Evolutionary conservation across 352 stramenopile genomes (phyloP).

Genomic region (Phytophthora syringae): DNA sequence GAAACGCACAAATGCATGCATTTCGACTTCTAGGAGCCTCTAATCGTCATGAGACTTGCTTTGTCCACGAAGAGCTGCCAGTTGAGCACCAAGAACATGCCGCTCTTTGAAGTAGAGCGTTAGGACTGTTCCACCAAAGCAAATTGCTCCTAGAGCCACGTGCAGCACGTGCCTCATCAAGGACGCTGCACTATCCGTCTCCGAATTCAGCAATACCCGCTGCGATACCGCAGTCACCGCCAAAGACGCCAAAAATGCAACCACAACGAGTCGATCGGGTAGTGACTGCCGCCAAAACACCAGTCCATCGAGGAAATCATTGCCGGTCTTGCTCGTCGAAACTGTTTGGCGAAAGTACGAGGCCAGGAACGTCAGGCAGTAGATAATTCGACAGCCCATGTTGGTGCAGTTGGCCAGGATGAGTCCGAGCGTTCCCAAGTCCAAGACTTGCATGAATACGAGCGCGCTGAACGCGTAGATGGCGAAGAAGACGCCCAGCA

Average conservation of each 20-base stretch:
- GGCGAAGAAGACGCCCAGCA: constrained; percentile 83
- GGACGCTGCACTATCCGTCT: constrained; percentile 17
- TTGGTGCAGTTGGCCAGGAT: constrained; percentile 90
- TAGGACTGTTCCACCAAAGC: constrained; percentile 46
- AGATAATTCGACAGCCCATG: constrained; percentile 86
- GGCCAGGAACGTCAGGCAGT: constrained; percentile 78
- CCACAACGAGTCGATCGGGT: constrained; percentile 54
- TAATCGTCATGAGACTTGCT: constrained; percentile 34
- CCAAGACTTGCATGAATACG: constrained; percentile 67
- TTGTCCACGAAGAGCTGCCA: constrained; percentile 35
- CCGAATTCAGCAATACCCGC: constrained; percentile 42
- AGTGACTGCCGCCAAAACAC: constrained; percentile 62
- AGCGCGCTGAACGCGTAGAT: constrained; percentile 70
- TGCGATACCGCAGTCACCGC: constrained; percentile 47
- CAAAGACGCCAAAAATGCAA: constrained; percentile 52
- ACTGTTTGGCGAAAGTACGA: constrained; percentile 54
- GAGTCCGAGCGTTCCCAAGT: constrained; percentile 71
- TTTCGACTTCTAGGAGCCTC: constrained; percentile 8
- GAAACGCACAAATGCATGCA: constrained; percentile 8
- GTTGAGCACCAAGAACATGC: constrained; percentile 42
- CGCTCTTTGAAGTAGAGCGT: constrained; percentile 61
- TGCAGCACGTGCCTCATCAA: constrained; percentile 52
- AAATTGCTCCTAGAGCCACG: constrained; percentile 51
- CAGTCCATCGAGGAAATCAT: constrained; percentile 26
- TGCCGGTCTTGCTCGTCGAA: neutral